phyloP scores from a whole-genome alignment of 441 rosid species.

The Biscutella laevigata region DNA sequence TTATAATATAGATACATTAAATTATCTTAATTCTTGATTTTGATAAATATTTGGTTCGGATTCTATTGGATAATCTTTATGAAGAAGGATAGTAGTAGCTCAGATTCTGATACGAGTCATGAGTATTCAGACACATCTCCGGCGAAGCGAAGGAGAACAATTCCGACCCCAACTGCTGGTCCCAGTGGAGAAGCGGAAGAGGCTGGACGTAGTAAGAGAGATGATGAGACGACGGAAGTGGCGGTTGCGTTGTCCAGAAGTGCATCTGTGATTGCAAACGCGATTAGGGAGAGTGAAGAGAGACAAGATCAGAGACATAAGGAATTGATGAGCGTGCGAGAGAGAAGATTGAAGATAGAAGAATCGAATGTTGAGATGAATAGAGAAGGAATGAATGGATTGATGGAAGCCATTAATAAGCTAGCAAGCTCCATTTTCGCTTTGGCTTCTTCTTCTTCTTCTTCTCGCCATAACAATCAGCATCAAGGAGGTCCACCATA shows the following conservation, averaged over 20 bases:
- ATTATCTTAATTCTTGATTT: neutral
- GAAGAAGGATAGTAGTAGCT: conserved; percentile 48
- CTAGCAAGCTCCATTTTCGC: conserved; percentile 72
- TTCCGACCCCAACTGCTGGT: conserved; percentile 24
- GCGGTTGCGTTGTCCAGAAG: conserved; percentile 64
- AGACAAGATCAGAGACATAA: conserved; percentile 63
- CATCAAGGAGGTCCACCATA: conserved; percentile 31
- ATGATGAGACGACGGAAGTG: conserved; percentile 32
- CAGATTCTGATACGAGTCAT: conserved; percentile 71
- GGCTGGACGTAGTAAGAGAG: conserved; percentile 2
- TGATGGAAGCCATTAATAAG: conserved; percentile 76
- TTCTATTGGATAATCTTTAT: conserved; percentile 18
- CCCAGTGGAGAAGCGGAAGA: conserved; percentile 30
- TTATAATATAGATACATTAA: neutral
- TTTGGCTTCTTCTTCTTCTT: conserved; percentile 41
- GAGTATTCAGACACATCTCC: conserved; percentile 75
- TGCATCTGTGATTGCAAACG: conserved; percentile 70
- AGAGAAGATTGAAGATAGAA: conserved; percentile 61
- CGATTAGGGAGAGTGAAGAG: conserved; percentile 60
- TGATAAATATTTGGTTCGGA: conserved; percentile 9
- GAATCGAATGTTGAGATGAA: conserved; percentile 58
- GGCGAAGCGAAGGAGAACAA: conserved; percentile 45
- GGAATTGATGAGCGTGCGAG: conserved; percentile 50
- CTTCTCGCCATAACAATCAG: conserved; percentile 37
- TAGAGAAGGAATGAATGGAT: conserved; percentile 50